These are phyloP conservation scores for Vanderwaltozyma yarrowii DNA, from an alignment of 805 yeast genomes.

Conservation along the genomic window DNA sequence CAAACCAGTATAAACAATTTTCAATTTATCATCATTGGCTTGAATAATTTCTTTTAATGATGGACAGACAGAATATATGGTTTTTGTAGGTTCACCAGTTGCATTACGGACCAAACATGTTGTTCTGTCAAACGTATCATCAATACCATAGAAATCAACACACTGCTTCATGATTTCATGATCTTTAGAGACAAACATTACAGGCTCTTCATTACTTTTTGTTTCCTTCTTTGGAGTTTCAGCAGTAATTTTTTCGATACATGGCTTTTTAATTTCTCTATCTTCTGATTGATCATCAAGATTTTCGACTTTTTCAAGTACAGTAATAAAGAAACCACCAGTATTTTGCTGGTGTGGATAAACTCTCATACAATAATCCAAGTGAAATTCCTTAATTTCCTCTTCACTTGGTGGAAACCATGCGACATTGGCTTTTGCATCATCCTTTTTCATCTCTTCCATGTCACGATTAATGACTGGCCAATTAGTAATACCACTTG, in stretches of 20 bases:
- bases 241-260: conserved; percentile 41
- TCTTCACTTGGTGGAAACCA: conserved; percentile 76
- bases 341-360: conserved; percentile 97
- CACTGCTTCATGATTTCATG: conserved; percentile 63
- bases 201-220: conserved; percentile 72
- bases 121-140: conserved; percentile 55
- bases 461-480: conserved; percentile 75
- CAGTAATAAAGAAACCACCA: conserved; percentile 95
- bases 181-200: conserved; percentile 58
- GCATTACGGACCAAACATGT: conserved; percentile 86
- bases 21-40: conserved; percentile 66
- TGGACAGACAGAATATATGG: conserved; percentile 82
- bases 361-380: conserved; percentile 83
- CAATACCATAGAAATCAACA: conserved; percentile 79
- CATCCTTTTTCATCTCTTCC: conserved; percentile 38
- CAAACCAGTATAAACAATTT: conserved; percentile 85
- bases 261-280: conserved; percentile 10
- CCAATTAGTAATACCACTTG: conserved; percentile 71
- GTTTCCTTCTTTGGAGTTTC: conserved; percentile 77
- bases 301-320: conserved; percentile 57
- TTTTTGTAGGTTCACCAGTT: conserved; percentile 88
- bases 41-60: conserved; percentile 56
- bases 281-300: not conserved
- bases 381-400: conserved; percentile 50
- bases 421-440: conserved; percentile 39